Evolutionary conservation across 2,329 filamentous ascomycete genomes (phyloP), one percentile per base, ranked within the genome.

Genomic region (Trichoderma sp.): DNA sequence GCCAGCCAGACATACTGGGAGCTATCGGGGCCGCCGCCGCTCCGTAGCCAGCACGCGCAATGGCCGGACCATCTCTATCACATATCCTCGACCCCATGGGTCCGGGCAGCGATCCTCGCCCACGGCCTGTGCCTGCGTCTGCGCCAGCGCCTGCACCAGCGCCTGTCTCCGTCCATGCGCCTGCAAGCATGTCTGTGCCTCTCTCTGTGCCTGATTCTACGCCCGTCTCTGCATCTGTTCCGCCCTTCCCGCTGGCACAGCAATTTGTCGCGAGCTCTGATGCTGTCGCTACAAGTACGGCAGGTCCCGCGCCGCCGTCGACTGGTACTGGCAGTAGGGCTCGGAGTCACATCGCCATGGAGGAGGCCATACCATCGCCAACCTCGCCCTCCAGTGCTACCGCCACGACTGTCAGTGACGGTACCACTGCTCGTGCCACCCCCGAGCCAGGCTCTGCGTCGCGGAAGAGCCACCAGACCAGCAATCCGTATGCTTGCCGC

Each of bases 401-500:
- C 24, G 10, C 58, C 28, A 15, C 43, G 14, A 44, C 28, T 39
- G 21, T 3, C 21, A 24, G 21, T 24, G 21, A 24, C 21, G 30
- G 21, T 44, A 26, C 47, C n/a, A 34, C 60, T 15, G 24, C 7
- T 28, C 28, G 48, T 45, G 34, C 6, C n/a, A 54, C 48, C 21
- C 19, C 24, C 55, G 54, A 64, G 26, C 6, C 64, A 9, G 48
- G 65, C 14, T 65, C 64, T 6, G 51, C 66, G 17, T 63, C 55
- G 28, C 66, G 30, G 30, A 65, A 57, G 47, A 69, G 69, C 54
- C 75, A 75, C 66, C 67, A 67, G 12, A 70, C 70, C 15, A 72
- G 69, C 59, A 79, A 78, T 44, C 68, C 80, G 21, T 81, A 85
- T 68, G 81, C 83, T 60, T 85, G 82, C 66, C 80, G 80, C 58